A percentile compares a stretch with the other conserved stretches of the same genome.
Conservation (phyloP, 345 rosid genomes). For the Fremontodendron californicum region DNA sequence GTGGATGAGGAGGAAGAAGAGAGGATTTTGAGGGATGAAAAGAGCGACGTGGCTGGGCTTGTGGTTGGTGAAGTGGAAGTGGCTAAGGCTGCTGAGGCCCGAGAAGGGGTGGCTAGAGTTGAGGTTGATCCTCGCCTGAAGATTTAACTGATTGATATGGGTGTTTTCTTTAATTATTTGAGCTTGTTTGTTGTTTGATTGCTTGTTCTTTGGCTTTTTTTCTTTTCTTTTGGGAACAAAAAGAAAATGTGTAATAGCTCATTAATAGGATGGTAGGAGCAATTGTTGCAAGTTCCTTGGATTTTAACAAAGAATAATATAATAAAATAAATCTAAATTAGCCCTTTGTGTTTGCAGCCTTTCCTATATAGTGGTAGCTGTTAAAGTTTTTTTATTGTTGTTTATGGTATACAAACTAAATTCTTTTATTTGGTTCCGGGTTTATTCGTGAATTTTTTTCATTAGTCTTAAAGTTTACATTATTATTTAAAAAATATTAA, state of each 20-base stretch:
- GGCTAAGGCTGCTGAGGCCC: slow-evolving; percentile 43
- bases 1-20: slow-evolving; percentile 54
- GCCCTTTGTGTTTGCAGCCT: not conserved
- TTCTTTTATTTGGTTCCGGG: too few species aligned
- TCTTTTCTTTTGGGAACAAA: too few species aligned
- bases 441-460: too few species aligned
- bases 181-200: not conserved
- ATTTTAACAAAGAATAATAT: not conserved
- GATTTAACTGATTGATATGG: not conserved
- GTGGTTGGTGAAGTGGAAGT: slow-evolving; percentile 65
- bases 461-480: too few species aligned
- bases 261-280: too few species aligned
- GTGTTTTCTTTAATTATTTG: not conserved
- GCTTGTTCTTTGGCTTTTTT: too few species aligned
- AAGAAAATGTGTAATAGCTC: too few species aligned
- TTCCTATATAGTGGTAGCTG: too few species aligned
- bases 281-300: not conserved
- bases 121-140: slow-evolving; percentile 54
- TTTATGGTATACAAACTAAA: too few species aligned
- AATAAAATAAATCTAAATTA: not conserved
- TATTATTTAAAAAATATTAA: too few species aligned
- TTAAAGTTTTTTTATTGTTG: too few species aligned
- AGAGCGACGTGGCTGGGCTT: slow-evolving; percentile 39
- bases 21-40: slow-evolving; percentile 24
- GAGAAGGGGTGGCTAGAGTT: slow-evolving; percentile 54